A percentile compares a stretch with the other conserved stretches of the same genome.
Evolutionary conservation across 129 eudicot genomes (phyloP).

Genomic region (Arctium minus): DNA sequence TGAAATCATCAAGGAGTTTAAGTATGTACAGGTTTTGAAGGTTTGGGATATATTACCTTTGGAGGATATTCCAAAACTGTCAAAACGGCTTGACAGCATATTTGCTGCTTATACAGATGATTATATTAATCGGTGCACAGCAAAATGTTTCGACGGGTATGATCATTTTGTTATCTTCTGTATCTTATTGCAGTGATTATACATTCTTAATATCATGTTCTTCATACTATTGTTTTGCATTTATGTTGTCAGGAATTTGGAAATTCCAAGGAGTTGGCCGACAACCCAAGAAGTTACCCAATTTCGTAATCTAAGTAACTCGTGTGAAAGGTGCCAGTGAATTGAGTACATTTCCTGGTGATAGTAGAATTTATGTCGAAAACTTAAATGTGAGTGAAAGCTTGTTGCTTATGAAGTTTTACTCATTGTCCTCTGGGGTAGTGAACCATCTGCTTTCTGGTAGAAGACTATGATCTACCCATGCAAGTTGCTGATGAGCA

Average conservation of each 20-base stretch:
- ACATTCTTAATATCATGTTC: neutral
- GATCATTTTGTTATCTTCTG: neutral
- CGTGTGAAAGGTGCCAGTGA: constrained; percentile 6
- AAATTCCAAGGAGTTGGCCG: constrained; percentile 46
- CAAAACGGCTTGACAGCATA: constrained; percentile 42
- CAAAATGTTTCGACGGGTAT: constrained; percentile 45
- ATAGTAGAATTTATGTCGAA: constrained; percentile 54
- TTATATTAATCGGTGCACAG: constrained; percentile 48
- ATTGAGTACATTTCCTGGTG: constrained; percentile 5
- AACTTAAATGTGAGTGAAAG: constrained; percentile 79
- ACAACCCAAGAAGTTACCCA: constrained; percentile 19
- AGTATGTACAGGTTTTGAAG: constrained; percentile 52
- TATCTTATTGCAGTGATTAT: neutral
- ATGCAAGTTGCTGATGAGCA: constrained; percentile 51
- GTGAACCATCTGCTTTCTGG: constrained; percentile 41
- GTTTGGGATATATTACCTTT: constrained; percentile 66
- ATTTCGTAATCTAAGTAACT: constrained; percentile 10
- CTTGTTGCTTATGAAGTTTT: constrained; percentile 76
- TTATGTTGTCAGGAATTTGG: constrained; percentile 36
- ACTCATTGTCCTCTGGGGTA: constrained; percentile 52
- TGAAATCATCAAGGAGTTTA: constrained; percentile 43
- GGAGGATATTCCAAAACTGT: constrained; percentile 43
- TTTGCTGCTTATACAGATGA: constrained; percentile 46
- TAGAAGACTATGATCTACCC: constrained; percentile 31
- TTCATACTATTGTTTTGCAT: neutral